phyloP scores from a whole-genome alignment of 192 early-diverging fungal genomes.

The Backusella tuberculispora region DNA sequence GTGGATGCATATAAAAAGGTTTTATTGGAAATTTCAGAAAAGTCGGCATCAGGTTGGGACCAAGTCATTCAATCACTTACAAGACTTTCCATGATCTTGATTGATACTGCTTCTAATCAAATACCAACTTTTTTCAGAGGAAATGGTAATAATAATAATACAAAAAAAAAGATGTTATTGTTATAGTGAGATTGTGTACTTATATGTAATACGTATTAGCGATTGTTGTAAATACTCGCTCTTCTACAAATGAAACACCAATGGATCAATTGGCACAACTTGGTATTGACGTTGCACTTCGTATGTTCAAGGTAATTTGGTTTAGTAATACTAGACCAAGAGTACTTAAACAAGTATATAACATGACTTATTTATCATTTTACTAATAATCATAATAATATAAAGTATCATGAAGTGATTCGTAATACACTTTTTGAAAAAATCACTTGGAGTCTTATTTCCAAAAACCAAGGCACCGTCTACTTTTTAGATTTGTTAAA shows the following conservation, averaged over 20 bases:
- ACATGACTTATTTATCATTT: not conserved
- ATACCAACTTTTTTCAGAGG: not conserved
- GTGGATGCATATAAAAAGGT: slow-evolving; percentile 26
- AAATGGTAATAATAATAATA: not conserved
- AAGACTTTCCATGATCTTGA: slow-evolving; percentile 51
- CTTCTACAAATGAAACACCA: slow-evolving; percentile 37
- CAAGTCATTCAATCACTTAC: slow-evolving; percentile 58
- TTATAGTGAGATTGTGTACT: not conserved
- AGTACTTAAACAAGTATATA: not conserved
- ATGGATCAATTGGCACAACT: slow-evolving; percentile 46
- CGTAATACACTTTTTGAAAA: slow-evolving; percentile 72
- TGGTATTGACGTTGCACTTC: slow-evolving; percentile 47
- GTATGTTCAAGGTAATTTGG: slow-evolving; percentile 52
- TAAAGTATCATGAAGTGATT: slow-evolving; percentile 62
- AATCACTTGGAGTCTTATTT: slow-evolving; percentile 61
- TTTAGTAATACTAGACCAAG: not conserved
- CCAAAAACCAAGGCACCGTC: slow-evolving; percentile 48
- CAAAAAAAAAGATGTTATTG: not conserved
- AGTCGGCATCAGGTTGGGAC: slow-evolving; percentile 55
- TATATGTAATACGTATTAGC: not conserved
- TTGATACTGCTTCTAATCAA: slow-evolving; percentile 45
- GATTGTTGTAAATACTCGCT: not conserved
- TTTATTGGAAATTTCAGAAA: slow-evolving; percentile 48
- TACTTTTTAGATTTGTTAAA: slow-evolving; percentile 53
- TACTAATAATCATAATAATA: not conserved